These are phyloP conservation scores for Rhodotorula toruloides DNA, from an alignment of 768 basidiomycete genomes.

Conservation along the genomic window DNA sequence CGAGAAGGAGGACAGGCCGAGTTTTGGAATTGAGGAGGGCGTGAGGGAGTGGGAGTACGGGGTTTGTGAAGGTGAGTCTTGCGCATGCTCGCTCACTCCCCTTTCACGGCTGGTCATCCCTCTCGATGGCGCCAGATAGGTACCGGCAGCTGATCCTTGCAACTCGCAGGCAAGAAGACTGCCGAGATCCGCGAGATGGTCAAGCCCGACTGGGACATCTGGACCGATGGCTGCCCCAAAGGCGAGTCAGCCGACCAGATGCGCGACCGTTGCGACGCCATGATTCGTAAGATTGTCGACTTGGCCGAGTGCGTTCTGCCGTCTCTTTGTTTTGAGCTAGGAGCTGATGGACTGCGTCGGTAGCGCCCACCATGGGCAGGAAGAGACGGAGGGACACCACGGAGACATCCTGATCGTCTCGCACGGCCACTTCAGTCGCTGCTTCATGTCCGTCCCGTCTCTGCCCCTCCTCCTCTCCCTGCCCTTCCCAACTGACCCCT, in stretches of 20 bases:
- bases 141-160: background rate
- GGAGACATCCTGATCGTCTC: conserved; percentile 84
- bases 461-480: background rate
- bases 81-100: conserved; percentile 40
- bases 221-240: conserved; percentile 58
- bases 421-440: conserved; percentile 61
- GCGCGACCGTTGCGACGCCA: conserved; percentile 66
- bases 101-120: conserved; percentile 65
- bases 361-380: conserved; percentile 69
- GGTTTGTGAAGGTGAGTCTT: conserved; percentile 39
- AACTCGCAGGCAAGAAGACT: conserved; percentile 48
- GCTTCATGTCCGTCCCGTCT: conserved; percentile 33
- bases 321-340: background rate
- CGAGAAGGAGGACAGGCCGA: conserved; percentile 53
- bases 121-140: conserved; percentile 63
- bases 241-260: conserved; percentile 81
- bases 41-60: conserved; percentile 85
- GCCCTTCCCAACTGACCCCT: background rate
- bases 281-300: conserved; percentile 62
- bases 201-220: conserved; percentile 61
- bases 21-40: conserved; percentile 56
- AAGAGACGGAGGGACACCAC: conserved; percentile 61
- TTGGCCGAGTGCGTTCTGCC: conserved; percentile 19
- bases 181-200: conserved; percentile 41
- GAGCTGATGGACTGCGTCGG: conserved; percentile 14